These are phyloP conservation scores for Daldinia grandis DNA, from an alignment of 495 filamentous ascomycete species.

Conservation along the genomic window DNA sequence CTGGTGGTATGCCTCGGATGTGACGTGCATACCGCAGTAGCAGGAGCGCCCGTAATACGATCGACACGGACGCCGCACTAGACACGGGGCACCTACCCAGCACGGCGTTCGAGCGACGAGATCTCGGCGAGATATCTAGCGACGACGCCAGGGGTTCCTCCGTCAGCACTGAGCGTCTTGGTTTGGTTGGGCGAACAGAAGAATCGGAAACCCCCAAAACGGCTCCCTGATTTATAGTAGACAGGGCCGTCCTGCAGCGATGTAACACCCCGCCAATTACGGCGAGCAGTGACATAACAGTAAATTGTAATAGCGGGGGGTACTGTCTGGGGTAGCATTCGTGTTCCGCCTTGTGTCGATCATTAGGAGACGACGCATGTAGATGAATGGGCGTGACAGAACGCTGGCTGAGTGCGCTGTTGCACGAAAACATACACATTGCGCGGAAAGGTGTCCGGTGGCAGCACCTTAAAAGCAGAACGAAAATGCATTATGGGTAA, in stretches of 20 bases:
- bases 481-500: background rate
- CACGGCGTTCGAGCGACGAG: constrained; percentile 8
- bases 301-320: constrained; percentile 6
- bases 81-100: constrained; percentile 28
- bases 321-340: constrained; percentile 5
- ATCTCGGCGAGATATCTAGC: constrained; percentile 28
- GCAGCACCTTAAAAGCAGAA: background rate
- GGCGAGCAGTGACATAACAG: constrained; percentile 33
- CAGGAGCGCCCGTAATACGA: constrained; percentile 30
- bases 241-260: constrained; percentile 17
- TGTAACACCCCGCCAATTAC: constrained; percentile 39
- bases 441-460: background rate
- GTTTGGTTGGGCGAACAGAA: background rate
- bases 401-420: constrained; percentile 3
- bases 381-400: background rate
- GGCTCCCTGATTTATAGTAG: background rate
- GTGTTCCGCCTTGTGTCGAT: constrained; percentile 25
- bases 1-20: constrained; percentile 35
- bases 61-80: constrained; percentile 7
- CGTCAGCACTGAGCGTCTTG: background rate
- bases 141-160: background rate
- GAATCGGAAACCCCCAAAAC: background rate
- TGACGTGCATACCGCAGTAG: constrained; percentile 23
- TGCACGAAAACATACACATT: constrained; percentile 3
- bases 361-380: constrained; percentile 28